Percentiles rank a stretch among this genome's conserved stretches.
phyloP scores from a whole-genome alignment of 192 early-diverging fungal genomes.

The Coemansia aciculifera region DNA sequence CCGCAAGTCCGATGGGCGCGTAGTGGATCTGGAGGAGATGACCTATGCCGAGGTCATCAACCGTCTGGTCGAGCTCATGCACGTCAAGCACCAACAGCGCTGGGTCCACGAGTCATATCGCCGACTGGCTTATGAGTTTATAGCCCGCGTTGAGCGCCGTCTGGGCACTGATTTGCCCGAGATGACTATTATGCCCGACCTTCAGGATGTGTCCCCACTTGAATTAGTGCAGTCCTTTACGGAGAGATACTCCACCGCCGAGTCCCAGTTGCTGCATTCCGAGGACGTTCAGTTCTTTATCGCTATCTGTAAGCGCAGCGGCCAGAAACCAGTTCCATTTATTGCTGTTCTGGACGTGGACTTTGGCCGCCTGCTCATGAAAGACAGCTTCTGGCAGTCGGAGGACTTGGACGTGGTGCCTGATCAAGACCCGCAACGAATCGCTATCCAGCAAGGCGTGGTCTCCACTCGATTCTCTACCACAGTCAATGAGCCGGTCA shows the following conservation, averaged over 20 bases:
- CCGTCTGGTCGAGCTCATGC: slow-evolving; percentile 83
- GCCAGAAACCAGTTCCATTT: slow-evolving; percentile 88
- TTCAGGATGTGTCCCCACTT: neutral
- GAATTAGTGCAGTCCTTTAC: slow-evolving; percentile 37
- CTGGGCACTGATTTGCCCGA: slow-evolving; percentile 2
- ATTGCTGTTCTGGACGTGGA: slow-evolving; percentile 87
- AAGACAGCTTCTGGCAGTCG: slow-evolving; percentile 88
- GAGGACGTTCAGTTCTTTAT: slow-evolving; percentile 51
- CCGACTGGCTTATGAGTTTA: slow-evolving; percentile 76
- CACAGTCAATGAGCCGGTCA: slow-evolving; percentile 80
- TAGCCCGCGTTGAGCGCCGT: slow-evolving; percentile 84
- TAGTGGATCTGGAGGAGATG: slow-evolving; percentile 88
- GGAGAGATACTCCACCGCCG: slow-evolving; percentile 12
- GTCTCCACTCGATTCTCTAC: slow-evolving; percentile 75
- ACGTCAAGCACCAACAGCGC: slow-evolving; percentile 69
- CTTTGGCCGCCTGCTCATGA: slow-evolving; percentile 90
- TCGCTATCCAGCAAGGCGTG: slow-evolving; percentile 86
- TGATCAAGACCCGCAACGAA: slow-evolving; percentile 81
- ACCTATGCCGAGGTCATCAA: slow-evolving; percentile 86
- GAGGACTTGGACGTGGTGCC: slow-evolving; percentile 84
- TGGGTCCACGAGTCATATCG: slow-evolving; percentile 80
- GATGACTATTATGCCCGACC: neutral
- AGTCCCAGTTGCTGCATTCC: slow-evolving; percentile 34
- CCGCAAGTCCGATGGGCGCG: slow-evolving; percentile 69
- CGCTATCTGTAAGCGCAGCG: slow-evolving; percentile 45